Conservation (phyloP, 2,329 filamentous ascomycete species). For the Claviceps paspali region DNA sequence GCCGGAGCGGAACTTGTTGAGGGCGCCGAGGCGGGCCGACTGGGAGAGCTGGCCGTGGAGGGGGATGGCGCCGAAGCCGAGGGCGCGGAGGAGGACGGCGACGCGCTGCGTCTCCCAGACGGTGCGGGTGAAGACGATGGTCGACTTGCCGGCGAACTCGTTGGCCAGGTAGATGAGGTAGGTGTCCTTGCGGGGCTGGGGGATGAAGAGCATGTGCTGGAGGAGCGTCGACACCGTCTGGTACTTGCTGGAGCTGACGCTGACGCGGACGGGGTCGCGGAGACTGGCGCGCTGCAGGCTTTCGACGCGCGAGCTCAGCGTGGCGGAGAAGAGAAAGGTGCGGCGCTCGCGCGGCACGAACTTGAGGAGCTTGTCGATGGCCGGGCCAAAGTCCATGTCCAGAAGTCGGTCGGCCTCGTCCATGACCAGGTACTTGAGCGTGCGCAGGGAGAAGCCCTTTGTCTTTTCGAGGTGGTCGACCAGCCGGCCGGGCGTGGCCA, state of each 20-base stretch:
- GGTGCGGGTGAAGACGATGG: slow-evolving; percentile 83
- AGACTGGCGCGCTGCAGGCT: slow-evolving; percentile 80
- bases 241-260: slow-evolving; percentile 69
- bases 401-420: slow-evolving; percentile 87
- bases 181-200: slow-evolving; percentile 74
- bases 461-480: slow-evolving; percentile 93
- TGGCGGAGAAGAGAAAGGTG: slow-evolving; percentile 88
- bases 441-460: slow-evolving; percentile 77
- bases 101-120: slow-evolving; percentile 82
- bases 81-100: slow-evolving; percentile 63
- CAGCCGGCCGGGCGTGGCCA: slow-evolving; percentile 79
- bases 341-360: slow-evolving; percentile 63
- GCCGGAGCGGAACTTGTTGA: slow-evolving; percentile 77
- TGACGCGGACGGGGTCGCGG: slow-evolving; percentile 68
- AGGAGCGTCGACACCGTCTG: slow-evolving; percentile 82
- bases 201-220: slow-evolving; percentile 76
- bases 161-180: slow-evolving; percentile 79
- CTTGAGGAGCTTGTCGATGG: slow-evolving; percentile 85
- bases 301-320: slow-evolving; percentile 88
- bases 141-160: slow-evolving; percentile 71
- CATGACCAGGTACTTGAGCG: slow-evolving; percentile 80
- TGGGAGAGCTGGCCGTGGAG: slow-evolving; percentile 88
- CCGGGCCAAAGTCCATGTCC: slow-evolving; percentile 86
- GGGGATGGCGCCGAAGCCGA: slow-evolving; percentile 84
- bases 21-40: slow-evolving; percentile 66